A percentile compares a stretch with the other conserved stretches of the same genome.
These are phyloP conservation scores for Earliella scabrosa DNA, from an alignment of 1,284 basidiomycete species.

Conservation along the genomic window DNA sequence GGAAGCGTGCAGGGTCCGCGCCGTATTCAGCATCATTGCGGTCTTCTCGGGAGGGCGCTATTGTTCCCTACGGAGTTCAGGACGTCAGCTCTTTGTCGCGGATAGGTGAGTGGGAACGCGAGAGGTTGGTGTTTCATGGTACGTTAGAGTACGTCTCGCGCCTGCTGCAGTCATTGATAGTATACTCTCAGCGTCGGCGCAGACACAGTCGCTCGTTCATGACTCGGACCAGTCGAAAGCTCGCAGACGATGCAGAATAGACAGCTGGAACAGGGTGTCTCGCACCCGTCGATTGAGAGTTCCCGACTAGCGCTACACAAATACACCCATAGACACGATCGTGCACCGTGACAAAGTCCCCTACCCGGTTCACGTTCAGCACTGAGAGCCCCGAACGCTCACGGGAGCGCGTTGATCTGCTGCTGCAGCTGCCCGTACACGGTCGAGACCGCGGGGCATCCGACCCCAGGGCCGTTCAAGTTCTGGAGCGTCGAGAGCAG, in stretches of 20 bases:
- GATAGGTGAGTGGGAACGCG: too few species aligned
- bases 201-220: too few species aligned
- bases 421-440: slow-evolving; percentile 35
- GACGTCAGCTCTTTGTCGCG: too few species aligned
- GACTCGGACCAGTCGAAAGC: too few species aligned
- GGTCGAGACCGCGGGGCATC: slow-evolving; percentile 38
- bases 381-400: neutral
- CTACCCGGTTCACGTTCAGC: neutral
- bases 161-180: too few species aligned
- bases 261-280: slow-evolving; percentile 26
- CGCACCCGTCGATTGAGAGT: slow-evolving; percentile 22
- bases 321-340: slow-evolving; percentile 11
- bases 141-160: too few species aligned
- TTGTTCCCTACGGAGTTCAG: too few species aligned
- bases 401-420: slow-evolving; percentile 27
- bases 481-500: slow-evolving; percentile 38
- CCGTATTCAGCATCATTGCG: too few species aligned
- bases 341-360: neutral
- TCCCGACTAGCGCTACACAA: slow-evolving; percentile 18
- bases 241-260: neutral
- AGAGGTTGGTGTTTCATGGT: too few species aligned
- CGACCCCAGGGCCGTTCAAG: slow-evolving; percentile 36
- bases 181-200: too few species aligned
- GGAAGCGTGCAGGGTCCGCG: too few species aligned
- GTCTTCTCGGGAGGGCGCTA: too few species aligned